These are phyloP conservation scores for Gracilaria gracilis DNA, from an alignment of 23 red algal species.

Conservation along the genomic window DNA sequence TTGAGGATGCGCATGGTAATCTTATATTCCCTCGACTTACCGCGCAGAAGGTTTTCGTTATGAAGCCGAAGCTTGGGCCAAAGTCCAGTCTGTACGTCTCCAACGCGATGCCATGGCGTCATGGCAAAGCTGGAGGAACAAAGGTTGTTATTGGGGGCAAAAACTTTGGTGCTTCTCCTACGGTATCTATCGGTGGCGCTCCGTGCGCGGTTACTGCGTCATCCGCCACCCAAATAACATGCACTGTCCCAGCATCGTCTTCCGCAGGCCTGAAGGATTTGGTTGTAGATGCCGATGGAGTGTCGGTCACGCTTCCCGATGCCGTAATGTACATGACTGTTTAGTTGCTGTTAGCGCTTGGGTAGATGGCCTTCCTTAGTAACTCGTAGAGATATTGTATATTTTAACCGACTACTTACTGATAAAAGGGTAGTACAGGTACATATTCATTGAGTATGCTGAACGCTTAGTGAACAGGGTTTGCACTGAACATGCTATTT, in stretches of 20 bases:
- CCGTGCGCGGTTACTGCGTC: conserved; percentile 9
- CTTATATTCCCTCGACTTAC: conserved; percentile 59
- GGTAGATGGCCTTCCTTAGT: not conserved
- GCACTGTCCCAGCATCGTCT: not conserved
- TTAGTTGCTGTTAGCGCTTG: not conserved
- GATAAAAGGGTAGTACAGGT: too few species aligned
- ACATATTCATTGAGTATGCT: too few species aligned
- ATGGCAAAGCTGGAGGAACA: conserved; percentile 48
- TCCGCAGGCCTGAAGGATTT: conserved; percentile 35
- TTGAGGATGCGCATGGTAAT: conserved; percentile 50
- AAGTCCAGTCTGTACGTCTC: conserved; percentile 26
- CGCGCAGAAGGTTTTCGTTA: conserved; percentile 50
- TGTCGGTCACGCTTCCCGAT: conserved; percentile 20
- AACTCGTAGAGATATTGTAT: not conserved
- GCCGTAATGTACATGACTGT: conserved; percentile 65
- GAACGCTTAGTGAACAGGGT: too few species aligned
- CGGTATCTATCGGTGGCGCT: conserved; percentile 34
- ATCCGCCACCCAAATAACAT: conserved; percentile 24
- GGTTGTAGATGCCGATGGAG: not conserved
- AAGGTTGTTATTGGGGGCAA: conserved; percentile 51
- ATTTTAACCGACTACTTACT: not conserved
- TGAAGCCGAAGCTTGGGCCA: conserved; percentile 16
- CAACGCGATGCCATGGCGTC: conserved; percentile 50
- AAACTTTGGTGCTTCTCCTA: conserved; percentile 47
- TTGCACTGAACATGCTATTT: too few species aligned